Evolutionary conservation across 345 rosid species (phyloP), one percentile per base, ranked within the genome.

Genomic region (Eucalyptus cloeziana): DNA sequence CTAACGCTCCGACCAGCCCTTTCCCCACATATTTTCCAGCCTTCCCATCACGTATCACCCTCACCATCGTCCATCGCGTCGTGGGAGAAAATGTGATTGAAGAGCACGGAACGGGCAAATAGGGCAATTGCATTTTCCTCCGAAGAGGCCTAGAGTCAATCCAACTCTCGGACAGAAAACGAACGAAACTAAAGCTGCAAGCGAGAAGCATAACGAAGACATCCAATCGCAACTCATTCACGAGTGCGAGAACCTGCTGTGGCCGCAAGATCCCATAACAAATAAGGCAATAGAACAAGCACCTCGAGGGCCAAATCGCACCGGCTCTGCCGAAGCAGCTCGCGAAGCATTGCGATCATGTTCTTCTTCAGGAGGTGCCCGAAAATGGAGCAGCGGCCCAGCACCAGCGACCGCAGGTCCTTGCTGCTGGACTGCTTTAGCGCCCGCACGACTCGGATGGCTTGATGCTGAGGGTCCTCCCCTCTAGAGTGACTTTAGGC

Each of bases 341-440:
- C 96, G 13, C 94, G 91, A 43, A 95, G 97, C 89, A 95, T 97
- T 17, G 97, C 95, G 86, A 95, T 91, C 97, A 95, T 95, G 49
- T 95, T 95, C 80, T 95, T 91, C 94, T 96, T 96, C 92, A 51
- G 56, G 56, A 51, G 56, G 22, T 17, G 22, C 22, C 9, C 4
- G 22, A 51, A 96, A 58, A 90, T 92, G 90, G 93, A 92, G 88
- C 88, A 86, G 51, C 94, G 87, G 51, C 90, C 93, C 22, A 93
- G 94, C 58, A 91, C 91, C 30, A 94, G 90, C 17, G 80, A 86
- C 7, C 25, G 27, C 21, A n/a, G 6, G 44, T 64, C 85, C 58
- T 79, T 88, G n/a, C 86, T 91, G 86, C 94, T 94, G 85, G 94
- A 96, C 91, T 96, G 93, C 91, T 96, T 96, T 89, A 93, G 92